Percentiles rank a stretch among this genome's conserved stretches.
Evolutionary conservation across 2,329 filamentous ascomycete genomes (phyloP).

Genomic region (Colletotrichum tabaci): DNA sequence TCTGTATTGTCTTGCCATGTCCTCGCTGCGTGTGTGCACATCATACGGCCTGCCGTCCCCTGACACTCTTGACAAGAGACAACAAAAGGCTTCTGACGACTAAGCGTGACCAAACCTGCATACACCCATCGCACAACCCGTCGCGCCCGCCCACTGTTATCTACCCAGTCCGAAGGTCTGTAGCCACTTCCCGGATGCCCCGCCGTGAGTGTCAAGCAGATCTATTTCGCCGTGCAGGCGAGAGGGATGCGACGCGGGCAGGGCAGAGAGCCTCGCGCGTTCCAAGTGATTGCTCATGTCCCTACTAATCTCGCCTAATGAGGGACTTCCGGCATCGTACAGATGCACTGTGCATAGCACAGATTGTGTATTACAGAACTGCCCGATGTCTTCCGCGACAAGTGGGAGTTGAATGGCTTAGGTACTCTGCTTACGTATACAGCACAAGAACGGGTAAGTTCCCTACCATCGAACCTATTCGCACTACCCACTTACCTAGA

Average conservation of each 20-base stretch:
- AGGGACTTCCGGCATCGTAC: background rate
- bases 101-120: background rate
- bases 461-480: background rate
- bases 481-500: background rate
- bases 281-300: background rate
- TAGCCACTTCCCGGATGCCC: background rate
- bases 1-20: background rate
- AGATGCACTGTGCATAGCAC: background rate
- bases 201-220: background rate
- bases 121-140: background rate
- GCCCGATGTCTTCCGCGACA: background rate
- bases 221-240: background rate
- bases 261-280: background rate
- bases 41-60: too few species aligned
- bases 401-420: background rate
- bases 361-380: background rate
- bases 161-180: too few species aligned
- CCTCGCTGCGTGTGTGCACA: background rate
- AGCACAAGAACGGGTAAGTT: too few species aligned
- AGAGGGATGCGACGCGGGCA: background rate
- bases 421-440: background rate
- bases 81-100: background rate
- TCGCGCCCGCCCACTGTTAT: background rate
- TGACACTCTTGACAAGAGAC: background rate
- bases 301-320: constrained; percentile 1